Percentiles rank a stretch among this genome's conserved stretches.
phyloP scores from a whole-genome alignment of 306 rosid species.

The Psophocarpus tetragonolobus region DNA sequence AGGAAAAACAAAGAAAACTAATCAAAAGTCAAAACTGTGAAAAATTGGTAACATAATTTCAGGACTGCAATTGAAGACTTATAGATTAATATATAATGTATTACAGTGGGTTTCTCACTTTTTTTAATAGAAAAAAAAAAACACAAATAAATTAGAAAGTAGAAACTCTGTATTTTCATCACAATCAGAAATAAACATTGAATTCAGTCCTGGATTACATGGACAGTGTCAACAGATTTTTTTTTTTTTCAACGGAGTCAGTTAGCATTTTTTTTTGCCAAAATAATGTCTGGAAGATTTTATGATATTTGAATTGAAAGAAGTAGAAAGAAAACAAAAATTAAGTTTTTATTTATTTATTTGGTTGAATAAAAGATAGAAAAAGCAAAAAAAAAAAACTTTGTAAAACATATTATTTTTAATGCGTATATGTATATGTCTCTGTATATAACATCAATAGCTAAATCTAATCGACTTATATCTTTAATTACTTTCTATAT shows the following conservation, averaged over 20 bases:
- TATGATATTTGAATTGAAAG: too few relatives aligned
- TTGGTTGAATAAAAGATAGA: too few relatives aligned
- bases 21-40: not conserved
- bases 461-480: too few relatives aligned
- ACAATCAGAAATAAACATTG: not conserved
- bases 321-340: too few relatives aligned
- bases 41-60: not conserved
- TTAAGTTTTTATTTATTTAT: too few relatives aligned
- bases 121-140: not conserved
- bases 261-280: too few relatives aligned
- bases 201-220: slow-evolving; percentile 9
- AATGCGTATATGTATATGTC: too few relatives aligned
- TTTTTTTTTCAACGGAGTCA: not conserved
- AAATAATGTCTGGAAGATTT: too few relatives aligned
- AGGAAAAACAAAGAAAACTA: not conserved
- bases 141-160: not conserved
- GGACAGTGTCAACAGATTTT: slow-evolving; percentile 23
- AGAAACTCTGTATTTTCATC: not conserved
- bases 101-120: not conserved
- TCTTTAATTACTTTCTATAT: too few relatives aligned
- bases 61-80: not conserved
- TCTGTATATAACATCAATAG: too few relatives aligned
- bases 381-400: too few relatives aligned
- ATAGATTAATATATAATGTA: not conserved
- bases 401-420: too few relatives aligned